phyloP scores from a whole-genome alignment of 352 stramenopile species.

The Aphanomyces invadans region DNA sequence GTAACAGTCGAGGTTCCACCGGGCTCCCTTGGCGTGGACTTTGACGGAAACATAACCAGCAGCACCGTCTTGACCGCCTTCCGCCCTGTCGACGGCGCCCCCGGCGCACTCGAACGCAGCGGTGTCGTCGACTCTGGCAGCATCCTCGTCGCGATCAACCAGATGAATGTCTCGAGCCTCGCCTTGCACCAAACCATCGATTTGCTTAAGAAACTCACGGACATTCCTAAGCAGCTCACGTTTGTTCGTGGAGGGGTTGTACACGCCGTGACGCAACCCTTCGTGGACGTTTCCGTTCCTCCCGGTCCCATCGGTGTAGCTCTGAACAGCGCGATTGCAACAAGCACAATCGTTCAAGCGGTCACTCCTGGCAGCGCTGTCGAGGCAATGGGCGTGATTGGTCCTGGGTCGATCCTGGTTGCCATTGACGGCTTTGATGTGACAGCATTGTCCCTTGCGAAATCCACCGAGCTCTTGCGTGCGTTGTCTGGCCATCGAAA shows the following conservation, averaged over 20 bases:
- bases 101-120: constrained; percentile 33
- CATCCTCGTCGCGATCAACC: constrained; percentile 41
- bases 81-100: constrained; percentile 31
- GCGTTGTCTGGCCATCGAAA: constrained; percentile 38
- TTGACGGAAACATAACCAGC: constrained; percentile 32
- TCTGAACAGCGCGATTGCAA: constrained; percentile 34
- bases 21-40: constrained; percentile 42
- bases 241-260: not conserved
- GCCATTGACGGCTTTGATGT: constrained; percentile 47
- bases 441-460: constrained; percentile 29
- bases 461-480: constrained; percentile 38
- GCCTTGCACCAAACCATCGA: constrained; percentile 32
- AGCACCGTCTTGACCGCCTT: constrained; percentile 36
- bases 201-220: constrained; percentile 42
- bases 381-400: constrained; percentile 39
- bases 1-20: constrained; percentile 29
- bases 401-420: constrained; percentile 38
- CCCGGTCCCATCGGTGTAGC: constrained; percentile 46
- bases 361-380: constrained; percentile 6
- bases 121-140: constrained; percentile 33
- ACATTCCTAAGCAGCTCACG: constrained; percentile 35
- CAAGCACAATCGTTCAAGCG: constrained; percentile 40
- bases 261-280: constrained; percentile 4
- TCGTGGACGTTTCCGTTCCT: constrained; percentile 35
- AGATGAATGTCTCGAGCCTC: constrained; percentile 48